phyloP scores from a whole-genome alignment of 2,329 filamentous ascomycete genomes.

The Alternaria arbusti region DNA sequence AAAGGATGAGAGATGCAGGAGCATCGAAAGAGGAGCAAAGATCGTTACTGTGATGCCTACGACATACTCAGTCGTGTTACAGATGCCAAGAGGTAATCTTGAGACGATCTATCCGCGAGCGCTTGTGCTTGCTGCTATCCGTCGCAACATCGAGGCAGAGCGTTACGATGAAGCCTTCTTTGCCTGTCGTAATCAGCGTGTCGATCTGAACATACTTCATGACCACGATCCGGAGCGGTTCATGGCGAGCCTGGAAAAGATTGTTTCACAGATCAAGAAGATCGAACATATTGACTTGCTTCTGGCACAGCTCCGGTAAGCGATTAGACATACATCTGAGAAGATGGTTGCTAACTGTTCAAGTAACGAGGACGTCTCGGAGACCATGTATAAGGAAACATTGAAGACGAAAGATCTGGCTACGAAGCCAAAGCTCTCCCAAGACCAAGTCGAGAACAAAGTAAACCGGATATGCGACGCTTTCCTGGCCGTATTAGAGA shows the following conservation, averaged over 20 bases:
- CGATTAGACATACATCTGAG: background rate
- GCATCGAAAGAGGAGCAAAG: slow-evolving; percentile 85
- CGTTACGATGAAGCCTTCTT: slow-evolving; percentile 85
- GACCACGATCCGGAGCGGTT: slow-evolving; percentile 92
- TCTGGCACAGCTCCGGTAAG: slow-evolving; percentile 79
- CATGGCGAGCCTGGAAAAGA: slow-evolving; percentile 73
- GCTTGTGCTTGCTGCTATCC: slow-evolving; percentile 88
- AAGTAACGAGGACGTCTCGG: slow-evolving; percentile 86
- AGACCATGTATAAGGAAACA: slow-evolving; percentile 93
- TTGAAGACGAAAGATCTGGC: slow-evolving; percentile 54
- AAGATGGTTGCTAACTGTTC: slow-evolving; percentile 10
- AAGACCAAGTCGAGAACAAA: slow-evolving; percentile 59
- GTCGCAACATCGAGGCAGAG: slow-evolving; percentile 77
- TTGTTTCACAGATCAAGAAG: slow-evolving; percentile 84
- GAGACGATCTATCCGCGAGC: slow-evolving; percentile 95
- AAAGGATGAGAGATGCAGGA: slow-evolving; percentile 88
- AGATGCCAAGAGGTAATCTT: slow-evolving; percentile 95
- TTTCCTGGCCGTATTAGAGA: slow-evolving; percentile 72
- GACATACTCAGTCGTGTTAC: slow-evolving; percentile 82
- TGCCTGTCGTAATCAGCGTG: slow-evolving; percentile 87
- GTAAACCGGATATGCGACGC: slow-evolving; percentile 89
- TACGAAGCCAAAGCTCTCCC: slow-evolving; percentile 25
- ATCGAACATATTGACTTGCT: slow-evolving; percentile 88
- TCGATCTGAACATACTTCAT: slow-evolving; percentile 97
- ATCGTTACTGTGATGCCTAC: slow-evolving; percentile 90